A percentile compares a stretch with the other conserved stretches of the same genome.
phyloP scores from a whole-genome alignment of 352 stramenopile species.

The Pythium rhizo-oryzae region DNA sequence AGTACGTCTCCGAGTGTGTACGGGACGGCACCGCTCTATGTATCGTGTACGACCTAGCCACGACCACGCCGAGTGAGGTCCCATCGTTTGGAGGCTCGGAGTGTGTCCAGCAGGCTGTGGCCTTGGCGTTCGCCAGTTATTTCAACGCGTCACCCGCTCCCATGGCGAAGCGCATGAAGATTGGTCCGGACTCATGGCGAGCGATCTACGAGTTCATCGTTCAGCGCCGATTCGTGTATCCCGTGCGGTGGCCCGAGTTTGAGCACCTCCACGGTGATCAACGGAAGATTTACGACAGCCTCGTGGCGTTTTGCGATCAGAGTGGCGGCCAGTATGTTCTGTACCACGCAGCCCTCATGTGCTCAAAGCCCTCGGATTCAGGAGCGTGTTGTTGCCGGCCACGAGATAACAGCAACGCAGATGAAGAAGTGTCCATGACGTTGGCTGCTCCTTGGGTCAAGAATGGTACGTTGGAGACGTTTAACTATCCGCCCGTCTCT shows the following conservation, averaged over 20 bases:
- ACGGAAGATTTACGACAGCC: not conserved
- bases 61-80: not conserved
- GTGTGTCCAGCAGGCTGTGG: not conserved
- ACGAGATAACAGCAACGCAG: not conserved
- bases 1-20: not conserved
- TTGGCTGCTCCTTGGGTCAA: not conserved
- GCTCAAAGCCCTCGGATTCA: not conserved
- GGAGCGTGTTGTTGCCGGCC: too few relatives aligned
- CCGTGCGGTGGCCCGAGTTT: not conserved
- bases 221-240: not conserved
- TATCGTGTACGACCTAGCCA: not conserved
- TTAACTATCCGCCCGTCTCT: not conserved
- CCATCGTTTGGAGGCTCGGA: too few relatives aligned
- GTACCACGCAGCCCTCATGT: not conserved
- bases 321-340: not conserved
- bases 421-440: not conserved
- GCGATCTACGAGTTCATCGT: slow-evolving; percentile 2
- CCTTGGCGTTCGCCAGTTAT: not conserved
- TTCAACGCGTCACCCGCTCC: not conserved
- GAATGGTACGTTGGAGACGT: not conserved
- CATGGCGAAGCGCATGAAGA: not conserved
- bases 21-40: not conserved
- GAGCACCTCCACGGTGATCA: not conserved
- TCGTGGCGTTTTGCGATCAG: slow-evolving; percentile 3
- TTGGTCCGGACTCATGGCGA: slow-evolving; percentile 5